Evolutionary conservation across 768 basidiomycete genomes (phyloP).

Genomic region (Pleurotus tuber-regium): DNA sequence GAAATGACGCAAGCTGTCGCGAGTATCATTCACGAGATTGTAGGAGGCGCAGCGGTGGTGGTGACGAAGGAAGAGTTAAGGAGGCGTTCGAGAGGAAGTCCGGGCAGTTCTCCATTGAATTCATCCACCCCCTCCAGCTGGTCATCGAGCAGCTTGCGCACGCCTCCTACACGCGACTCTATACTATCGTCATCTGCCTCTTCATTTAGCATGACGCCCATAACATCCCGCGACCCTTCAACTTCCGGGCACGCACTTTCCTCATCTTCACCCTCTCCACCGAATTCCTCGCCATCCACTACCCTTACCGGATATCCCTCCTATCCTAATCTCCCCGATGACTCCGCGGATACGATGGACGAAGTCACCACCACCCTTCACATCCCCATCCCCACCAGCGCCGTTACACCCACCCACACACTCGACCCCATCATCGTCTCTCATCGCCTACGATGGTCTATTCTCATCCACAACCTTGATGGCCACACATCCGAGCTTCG

Average conservation of each 20-base stretch:
- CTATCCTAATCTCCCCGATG: too few species aligned
- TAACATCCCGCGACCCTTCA: constrained; percentile 6
- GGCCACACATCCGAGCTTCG: constrained; percentile 94
- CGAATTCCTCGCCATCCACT: background rate
- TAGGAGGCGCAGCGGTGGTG: constrained; percentile 52
- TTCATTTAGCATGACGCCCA: constrained; percentile 4
- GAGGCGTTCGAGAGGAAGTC: background rate
- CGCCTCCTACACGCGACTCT: background rate
- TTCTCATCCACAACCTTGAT: constrained; percentile 80
- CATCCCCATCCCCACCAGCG: constrained; percentile 52
- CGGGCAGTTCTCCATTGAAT: background rate
- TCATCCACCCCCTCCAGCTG: constrained; percentile 1
- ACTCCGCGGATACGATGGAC: constrained; percentile 19
- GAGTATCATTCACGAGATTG: constrained; percentile 65
- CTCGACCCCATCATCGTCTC: constrained; percentile 73
- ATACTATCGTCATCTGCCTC: background rate
- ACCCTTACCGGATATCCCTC: background rate
- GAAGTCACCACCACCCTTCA: constrained; percentile 63
- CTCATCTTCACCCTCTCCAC: background rate
- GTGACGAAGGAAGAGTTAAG: constrained; percentile 17
- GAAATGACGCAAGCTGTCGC: constrained; percentile 62
- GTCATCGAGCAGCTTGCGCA: background rate
- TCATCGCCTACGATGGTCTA: constrained; percentile 81
- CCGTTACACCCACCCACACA: constrained; percentile 65
- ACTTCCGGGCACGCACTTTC: constrained; percentile 10